Conservation (phyloP, 345 rosid genomes). For the Raphanus sativus region DNA sequence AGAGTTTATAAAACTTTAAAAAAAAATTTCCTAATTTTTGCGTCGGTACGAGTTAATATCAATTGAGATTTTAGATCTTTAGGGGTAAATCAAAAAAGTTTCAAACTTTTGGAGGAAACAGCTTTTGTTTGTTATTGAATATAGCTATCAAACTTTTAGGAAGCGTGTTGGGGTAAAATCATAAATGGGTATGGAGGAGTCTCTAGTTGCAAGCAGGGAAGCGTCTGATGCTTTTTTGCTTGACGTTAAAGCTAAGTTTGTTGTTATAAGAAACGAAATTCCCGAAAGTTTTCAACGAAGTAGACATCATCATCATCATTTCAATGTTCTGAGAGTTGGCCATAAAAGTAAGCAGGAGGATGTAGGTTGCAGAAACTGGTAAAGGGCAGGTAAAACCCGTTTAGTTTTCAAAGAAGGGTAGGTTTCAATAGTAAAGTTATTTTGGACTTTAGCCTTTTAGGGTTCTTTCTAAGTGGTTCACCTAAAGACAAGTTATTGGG, state of each 20-base stretch:
- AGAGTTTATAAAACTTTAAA: not conserved
- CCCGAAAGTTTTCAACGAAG: conserved; percentile 19
- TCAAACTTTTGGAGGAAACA: not conserved
- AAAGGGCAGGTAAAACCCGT: conserved; percentile 18
- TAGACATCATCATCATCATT: conserved; percentile 25
- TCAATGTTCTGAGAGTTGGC: conserved; percentile 2
- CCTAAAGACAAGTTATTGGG: conserved; percentile 18
- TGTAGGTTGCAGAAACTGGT: conserved; percentile 23
- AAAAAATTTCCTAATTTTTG: not conserved
- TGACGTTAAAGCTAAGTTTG: conserved; percentile 19
- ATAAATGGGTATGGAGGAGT: conserved; percentile 13
- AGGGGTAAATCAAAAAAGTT: conserved; percentile 10
- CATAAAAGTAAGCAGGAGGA: not conserved
- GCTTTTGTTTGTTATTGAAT: not conserved
- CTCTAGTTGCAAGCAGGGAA: conserved; percentile 6
- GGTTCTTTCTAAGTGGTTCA: conserved; percentile 33
- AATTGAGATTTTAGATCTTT: conserved; percentile 7
- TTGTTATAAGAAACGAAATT: conserved; percentile 15
- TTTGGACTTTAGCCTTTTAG: not conserved
- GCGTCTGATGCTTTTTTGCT: conserved; percentile 19
- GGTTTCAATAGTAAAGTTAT: not conserved
- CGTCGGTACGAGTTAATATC: not conserved
- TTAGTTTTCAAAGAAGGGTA: conserved; percentile 18
- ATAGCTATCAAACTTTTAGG: not conserved
- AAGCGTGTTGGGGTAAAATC: conserved; percentile 7